phyloP scores from a whole-genome alignment of 768 basidiomycete species.

The Phylloporus sp. region DNA sequence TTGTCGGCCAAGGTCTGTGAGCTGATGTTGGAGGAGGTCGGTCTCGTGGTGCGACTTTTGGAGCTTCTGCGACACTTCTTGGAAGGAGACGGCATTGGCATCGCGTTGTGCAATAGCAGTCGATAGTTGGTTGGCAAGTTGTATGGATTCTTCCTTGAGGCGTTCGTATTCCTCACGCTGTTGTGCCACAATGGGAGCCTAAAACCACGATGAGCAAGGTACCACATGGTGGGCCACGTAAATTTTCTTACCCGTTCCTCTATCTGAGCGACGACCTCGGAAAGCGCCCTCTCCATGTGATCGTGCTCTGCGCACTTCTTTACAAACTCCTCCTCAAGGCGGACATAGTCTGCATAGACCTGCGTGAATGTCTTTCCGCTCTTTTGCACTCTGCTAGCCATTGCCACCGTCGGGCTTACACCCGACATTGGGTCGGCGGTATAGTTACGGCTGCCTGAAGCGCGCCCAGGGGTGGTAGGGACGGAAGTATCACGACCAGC shows the following conservation, averaged over 20 bases:
- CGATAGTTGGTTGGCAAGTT: slow-evolving; percentile 76
- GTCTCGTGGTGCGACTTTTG: slow-evolving; percentile 55
- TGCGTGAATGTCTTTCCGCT: slow-evolving; percentile 90
- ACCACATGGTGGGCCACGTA: not conserved
- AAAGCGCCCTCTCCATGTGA: slow-evolving; percentile 76
- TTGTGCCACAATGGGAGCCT: slow-evolving; percentile 89
- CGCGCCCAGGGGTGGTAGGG: slow-evolving; percentile 41
- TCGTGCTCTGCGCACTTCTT: slow-evolving; percentile 78
- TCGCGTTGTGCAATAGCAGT: slow-evolving; percentile 76
- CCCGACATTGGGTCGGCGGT: slow-evolving; percentile 55
- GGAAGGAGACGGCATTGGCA: slow-evolving; percentile 45
- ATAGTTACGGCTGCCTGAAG: slow-evolving; percentile 36
- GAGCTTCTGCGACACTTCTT: slow-evolving; percentile 61
- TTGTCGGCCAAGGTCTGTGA: slow-evolving; percentile 80
- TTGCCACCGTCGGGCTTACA: slow-evolving; percentile 82
- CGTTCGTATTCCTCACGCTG: slow-evolving; percentile 89
- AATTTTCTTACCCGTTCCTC: slow-evolving; percentile 67
- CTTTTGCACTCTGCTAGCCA: slow-evolving; percentile 77
- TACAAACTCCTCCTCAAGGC: slow-evolving; percentile 75
- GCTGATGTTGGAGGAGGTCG: slow-evolving; percentile 65
- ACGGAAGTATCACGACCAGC: slow-evolving; percentile 40
- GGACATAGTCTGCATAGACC: slow-evolving; percentile 86
- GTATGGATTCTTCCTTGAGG: slow-evolving; percentile 69
- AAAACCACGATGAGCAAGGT: slow-evolving; percentile 1
- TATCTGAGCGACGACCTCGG: slow-evolving; percentile 80